Conservation (phyloP, 306 rosid genomes). For the Fagus crenata region DNA sequence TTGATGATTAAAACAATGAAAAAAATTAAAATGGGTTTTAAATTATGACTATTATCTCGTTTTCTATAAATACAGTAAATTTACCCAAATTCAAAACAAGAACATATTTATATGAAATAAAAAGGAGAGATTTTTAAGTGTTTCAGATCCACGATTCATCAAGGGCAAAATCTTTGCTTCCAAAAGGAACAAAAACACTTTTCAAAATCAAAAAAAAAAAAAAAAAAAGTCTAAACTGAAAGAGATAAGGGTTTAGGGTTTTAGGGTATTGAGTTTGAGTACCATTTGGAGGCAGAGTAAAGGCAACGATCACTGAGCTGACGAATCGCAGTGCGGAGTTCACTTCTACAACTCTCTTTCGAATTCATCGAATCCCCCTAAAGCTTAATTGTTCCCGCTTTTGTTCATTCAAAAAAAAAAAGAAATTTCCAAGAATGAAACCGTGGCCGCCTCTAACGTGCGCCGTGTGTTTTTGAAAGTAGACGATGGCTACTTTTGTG, state of each 20-base stretch:
- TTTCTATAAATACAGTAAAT: not conserved
- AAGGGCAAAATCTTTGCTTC: not conserved
- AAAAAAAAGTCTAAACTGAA: not conserved
- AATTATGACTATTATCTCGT: not conserved
- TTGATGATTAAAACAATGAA: too few species aligned
- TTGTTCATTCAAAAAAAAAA: not conserved
- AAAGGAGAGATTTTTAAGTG: not conserved
- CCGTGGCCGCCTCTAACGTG: conserved; percentile 7
- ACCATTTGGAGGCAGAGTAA: conserved; percentile 90
- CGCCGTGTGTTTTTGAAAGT: conserved; percentile 14
- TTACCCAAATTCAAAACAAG: not conserved
- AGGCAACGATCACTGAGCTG: conserved; percentile 88
- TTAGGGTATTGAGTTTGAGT: conserved; percentile 30
- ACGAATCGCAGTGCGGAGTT: conserved; percentile 84
- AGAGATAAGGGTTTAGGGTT: not conserved
- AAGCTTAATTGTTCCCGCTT: not conserved
- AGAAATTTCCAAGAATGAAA: conserved; percentile 10
- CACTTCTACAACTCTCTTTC: conserved; percentile 73
- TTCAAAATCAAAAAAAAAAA: not conserved
- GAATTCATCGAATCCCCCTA: conserved; percentile 54
- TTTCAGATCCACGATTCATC: not conserved
- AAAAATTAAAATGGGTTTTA: not conserved
- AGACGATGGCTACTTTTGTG: not conserved
- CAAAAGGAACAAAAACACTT: not conserved
- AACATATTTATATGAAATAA: not conserved